Evolutionary conservation across 495 filamentous ascomycete genomes (phyloP), one percentile per base, ranked within the genome.

Genomic region (Hyaloscypha bicolor): DNA sequence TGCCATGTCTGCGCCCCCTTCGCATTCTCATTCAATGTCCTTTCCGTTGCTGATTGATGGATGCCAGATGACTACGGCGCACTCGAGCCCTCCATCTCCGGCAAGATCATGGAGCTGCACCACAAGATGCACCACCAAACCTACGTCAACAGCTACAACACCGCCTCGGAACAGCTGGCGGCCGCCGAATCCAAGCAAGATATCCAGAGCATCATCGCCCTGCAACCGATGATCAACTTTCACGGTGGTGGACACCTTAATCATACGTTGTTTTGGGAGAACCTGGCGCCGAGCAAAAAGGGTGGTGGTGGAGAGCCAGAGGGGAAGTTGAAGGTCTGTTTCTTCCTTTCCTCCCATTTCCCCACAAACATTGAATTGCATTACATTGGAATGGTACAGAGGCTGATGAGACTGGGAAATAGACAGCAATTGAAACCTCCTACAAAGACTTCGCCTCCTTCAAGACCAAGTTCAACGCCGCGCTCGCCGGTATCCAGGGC

Each of bases 51-150:
- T 62, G n/a, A 56, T 31, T 56, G 53, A 56, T 65, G 12, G 9
- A 22, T n/a, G 30, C 6, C 55, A 93, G 91, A 94, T 75, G 92
- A 94, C 81, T 95, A 93, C 80, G 88, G 88, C 69, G 95, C 93
- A 30, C 92, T 99, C 74, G 95, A 99, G 79, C 95, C 95, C 70
- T 79, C 91, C 77, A 96, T 99, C 82, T 94, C 91, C 52, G 94
- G 92, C 81, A 89, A 93, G 85, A 99, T 99, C 82, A 99, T 99
- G 95, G 94, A 99, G 85, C 84, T 93, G 9, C 90, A 93, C 80
- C 87, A 93, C 85, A 83, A 81, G 74, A 90, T 88, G 74, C 90
- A 93, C 81, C 90, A 93, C 81, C 81, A 91, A 72, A 91, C 90
- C 67, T 93, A 93, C 77, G 90, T 93, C 64, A 92, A 83, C 76